phyloP scores from a whole-genome alignment of 1,284 basidiomycete species.

The Cystobasidiaceae sp. region DNA sequence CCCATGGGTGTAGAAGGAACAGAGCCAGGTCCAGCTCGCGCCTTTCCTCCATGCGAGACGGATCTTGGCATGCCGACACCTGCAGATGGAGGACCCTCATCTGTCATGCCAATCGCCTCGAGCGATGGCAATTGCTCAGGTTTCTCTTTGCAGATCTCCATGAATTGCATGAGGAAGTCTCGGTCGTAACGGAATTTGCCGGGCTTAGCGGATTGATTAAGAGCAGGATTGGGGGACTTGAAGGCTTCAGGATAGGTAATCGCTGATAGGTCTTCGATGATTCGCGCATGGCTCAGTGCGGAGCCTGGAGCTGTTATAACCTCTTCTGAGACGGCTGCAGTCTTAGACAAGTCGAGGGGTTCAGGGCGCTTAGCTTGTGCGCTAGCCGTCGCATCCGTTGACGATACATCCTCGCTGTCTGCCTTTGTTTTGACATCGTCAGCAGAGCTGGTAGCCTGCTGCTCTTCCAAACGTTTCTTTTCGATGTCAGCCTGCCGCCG shows the following conservation, averaged over 20 bases:
- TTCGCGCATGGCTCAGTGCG: constrained; percentile 53
- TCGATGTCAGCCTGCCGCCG: constrained; percentile 23
- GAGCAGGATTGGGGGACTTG: constrained; percentile 73
- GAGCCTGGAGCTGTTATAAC: constrained; percentile 39
- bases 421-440: too few relatives aligned
- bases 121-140: constrained; percentile 83
- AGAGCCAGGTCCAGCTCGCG: constrained; percentile 39
- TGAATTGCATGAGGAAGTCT: constrained; percentile 96
- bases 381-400: too few relatives aligned
- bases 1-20: constrained; percentile 23
- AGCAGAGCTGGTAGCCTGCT: too few relatives aligned
- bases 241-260: constrained; percentile 80
- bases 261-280: constrained; percentile 73
- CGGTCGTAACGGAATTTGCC: constrained; percentile 98
- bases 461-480: too few relatives aligned
- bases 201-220: constrained; percentile 72
- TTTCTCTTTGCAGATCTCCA: constrained; percentile 90
- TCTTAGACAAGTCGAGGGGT: constrained; percentile 27
- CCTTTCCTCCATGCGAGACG: constrained; percentile 49
- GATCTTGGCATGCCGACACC: constrained; percentile 53
- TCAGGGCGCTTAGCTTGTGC: constrained; percentile 36
- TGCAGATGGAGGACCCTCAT: constrained; percentile 52
- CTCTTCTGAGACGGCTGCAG: constrained; percentile 37
- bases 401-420: too few relatives aligned
- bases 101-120: constrained; percentile 80